A percentile compares a stretch with the other conserved stretches of the same genome.
phyloP scores from a whole-genome alignment of 192 early-diverging fungal species.

The Haplosporangium gracile region DNA sequence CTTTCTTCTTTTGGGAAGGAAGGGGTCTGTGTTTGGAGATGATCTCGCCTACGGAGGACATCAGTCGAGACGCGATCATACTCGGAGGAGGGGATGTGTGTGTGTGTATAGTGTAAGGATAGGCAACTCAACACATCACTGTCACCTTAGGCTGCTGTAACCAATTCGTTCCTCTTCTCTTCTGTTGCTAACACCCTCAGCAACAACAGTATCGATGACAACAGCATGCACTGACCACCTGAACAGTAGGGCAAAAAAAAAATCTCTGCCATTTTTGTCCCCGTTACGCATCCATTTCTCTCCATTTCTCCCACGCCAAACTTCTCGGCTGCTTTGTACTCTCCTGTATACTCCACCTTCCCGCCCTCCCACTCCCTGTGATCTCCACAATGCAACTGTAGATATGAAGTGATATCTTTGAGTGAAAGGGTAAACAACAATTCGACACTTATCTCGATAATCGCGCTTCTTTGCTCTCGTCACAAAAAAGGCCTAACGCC shows the following conservation, averaged over 20 bases:
- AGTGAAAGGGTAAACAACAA: neutral
- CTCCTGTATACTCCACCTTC: neutral
- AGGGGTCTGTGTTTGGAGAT: too few relatives aligned
- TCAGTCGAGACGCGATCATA: too few relatives aligned
- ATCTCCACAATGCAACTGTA: neutral
- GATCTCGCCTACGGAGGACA: too few relatives aligned
- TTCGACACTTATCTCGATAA: neutral
- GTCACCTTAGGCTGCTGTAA: too few relatives aligned
- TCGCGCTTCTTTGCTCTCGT: neutral
- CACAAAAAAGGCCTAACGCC: neutral
- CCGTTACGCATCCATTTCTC: neutral
- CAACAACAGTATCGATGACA: neutral
- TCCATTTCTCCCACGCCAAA: slow-evolving; percentile 1
- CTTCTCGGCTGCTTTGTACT: neutral
- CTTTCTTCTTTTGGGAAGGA: too few relatives aligned
- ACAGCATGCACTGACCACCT: neutral
- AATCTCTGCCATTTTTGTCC: neutral
- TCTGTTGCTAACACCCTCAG: too few relatives aligned
- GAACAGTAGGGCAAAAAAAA: neutral
- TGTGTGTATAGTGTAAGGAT: too few relatives aligned
- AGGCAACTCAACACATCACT: too few relatives aligned
- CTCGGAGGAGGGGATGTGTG: too few relatives aligned
- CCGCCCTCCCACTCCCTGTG: neutral
- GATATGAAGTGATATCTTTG: neutral
- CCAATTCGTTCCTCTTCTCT: too few relatives aligned